Evolutionary conservation across 768 basidiomycete species (phyloP).

Genomic region (Pulveroboletus ravenelii): DNA sequence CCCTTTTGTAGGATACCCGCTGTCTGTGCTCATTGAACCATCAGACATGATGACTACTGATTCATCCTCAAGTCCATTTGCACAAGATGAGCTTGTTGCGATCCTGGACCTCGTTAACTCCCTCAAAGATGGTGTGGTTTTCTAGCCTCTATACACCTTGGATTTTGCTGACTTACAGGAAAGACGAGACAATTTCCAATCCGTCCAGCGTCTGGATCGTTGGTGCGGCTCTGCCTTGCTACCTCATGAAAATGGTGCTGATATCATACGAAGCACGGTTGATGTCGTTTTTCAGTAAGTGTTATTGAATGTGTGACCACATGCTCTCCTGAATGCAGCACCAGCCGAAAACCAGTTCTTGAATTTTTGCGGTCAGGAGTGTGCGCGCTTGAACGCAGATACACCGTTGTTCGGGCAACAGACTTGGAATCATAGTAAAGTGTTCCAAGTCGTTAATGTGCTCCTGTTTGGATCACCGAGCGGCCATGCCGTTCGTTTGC

Average conservation of each 20-base stretch:
- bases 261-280: conserved; percentile 3
- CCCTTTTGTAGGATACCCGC: neutral
- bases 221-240: neutral
- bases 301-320: too few species aligned
- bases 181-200: neutral
- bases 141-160: neutral
- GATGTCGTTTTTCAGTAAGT: conserved; percentile 1
- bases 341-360: conserved; percentile 14
- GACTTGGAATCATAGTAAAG: neutral
- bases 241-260: neutral
- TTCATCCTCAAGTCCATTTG: conserved; percentile 10
- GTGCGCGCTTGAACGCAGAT: conserved; percentile 7
- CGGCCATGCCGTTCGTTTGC: conserved; percentile 4
- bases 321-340: neutral
- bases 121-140: conserved; percentile 2
- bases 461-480: conserved; percentile 5
- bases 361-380: conserved; percentile 10
- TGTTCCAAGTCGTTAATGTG: neutral
- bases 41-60: conserved; percentile 12
- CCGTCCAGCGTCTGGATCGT: conserved; percentile 3
- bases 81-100: neutral
- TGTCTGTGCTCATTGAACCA: neutral
- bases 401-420: neutral
- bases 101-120: conserved; percentile 10
- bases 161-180: neutral